These are phyloP conservation scores for Hypsizygus marmoreus DNA, from an alignment of 768 basidiomycete species.

Conservation along the genomic window DNA sequence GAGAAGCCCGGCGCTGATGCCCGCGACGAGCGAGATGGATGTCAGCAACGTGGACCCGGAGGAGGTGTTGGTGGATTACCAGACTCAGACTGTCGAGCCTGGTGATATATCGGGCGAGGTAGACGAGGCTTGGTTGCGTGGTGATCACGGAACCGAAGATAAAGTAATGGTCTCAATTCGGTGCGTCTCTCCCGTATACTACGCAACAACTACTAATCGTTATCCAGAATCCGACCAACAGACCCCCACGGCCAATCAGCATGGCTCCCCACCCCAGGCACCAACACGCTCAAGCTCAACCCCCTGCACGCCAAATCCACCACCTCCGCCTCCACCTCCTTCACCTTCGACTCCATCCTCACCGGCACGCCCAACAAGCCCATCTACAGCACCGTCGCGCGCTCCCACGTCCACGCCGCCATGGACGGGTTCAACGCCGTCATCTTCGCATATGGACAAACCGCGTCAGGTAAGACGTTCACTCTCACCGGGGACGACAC, in stretches of 20 bases:
- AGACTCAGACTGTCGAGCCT: slow-evolving; percentile 69
- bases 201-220: slow-evolving; percentile 6
- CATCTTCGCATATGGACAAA: slow-evolving; percentile 94
- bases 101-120: slow-evolving; percentile 70
- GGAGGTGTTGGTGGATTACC: slow-evolving; percentile 73
- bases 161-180: slow-evolving; percentile 87
- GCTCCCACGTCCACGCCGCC: slow-evolving; percentile 82
- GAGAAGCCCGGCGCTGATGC: slow-evolving; percentile 49
- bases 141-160: slow-evolving; percentile 70
- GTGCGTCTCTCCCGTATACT: slow-evolving; percentile 33
- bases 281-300: slow-evolving; percentile 62
- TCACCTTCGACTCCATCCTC: slow-evolving; percentile 75
- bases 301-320: slow-evolving; percentile 53
- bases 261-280: slow-evolving; percentile 51
- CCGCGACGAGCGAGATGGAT: slow-evolving; percentile 68
- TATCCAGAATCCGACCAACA: slow-evolving; percentile 63
- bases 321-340: slow-evolving; percentile 35
- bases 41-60: slow-evolving; percentile 74
- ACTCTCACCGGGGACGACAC: slow-evolving; percentile 70
- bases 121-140: slow-evolving; percentile 55
- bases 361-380: slow-evolving; percentile 81
- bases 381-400: slow-evolving; percentile 73
- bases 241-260: slow-evolving; percentile 48
- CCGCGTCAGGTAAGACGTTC: slow-evolving; percentile 64
- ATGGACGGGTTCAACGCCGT: slow-evolving; percentile 98